A percentile compares a stretch with the other conserved stretches of the same genome.
phyloP scores from a whole-genome alignment of 805 yeast species.

The Hanseniaspora guilliermondii region DNA sequence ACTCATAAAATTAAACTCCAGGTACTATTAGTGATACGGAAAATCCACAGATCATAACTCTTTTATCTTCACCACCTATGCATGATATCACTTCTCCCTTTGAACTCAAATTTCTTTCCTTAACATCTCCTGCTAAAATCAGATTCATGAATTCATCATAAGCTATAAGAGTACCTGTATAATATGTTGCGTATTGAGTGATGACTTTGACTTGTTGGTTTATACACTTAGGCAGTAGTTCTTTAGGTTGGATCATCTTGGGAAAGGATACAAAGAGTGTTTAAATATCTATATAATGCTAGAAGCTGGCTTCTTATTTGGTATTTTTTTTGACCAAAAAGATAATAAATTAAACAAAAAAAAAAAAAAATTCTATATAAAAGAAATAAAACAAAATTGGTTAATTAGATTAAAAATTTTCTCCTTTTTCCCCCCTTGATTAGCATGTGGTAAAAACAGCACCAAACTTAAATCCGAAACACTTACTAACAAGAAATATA shows the following conservation, averaged over 20 bases:
- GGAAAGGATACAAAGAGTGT: no score
- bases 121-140: constrained; percentile 60
- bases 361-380: no score
- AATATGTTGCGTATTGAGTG: constrained; percentile 54
- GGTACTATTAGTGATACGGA: constrained; percentile 59
- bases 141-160: constrained; percentile 93
- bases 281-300: no score
- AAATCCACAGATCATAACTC: constrained; percentile 60
- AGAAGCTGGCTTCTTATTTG: no score
- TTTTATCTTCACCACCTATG: constrained; percentile 32
- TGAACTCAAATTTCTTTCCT: constrained; percentile 16
- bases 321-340: no score
- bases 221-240: constrained; percentile 74
- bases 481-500: no score
- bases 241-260: constrained; percentile 48
- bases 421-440: no score
- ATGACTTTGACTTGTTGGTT: constrained; percentile 70
- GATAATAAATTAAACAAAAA: no score
- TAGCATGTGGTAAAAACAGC: no score
- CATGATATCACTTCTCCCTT: constrained; percentile 13
- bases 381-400: no score
- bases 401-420: no score
- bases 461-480: no score
- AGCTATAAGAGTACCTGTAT: constrained; percentile 78
- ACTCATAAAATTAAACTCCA: constrained; percentile 34